Evolutionary conservation across 495 filamentous ascomycete genomes (phyloP).

Genomic region (Aspergillus funiculosus): DNA sequence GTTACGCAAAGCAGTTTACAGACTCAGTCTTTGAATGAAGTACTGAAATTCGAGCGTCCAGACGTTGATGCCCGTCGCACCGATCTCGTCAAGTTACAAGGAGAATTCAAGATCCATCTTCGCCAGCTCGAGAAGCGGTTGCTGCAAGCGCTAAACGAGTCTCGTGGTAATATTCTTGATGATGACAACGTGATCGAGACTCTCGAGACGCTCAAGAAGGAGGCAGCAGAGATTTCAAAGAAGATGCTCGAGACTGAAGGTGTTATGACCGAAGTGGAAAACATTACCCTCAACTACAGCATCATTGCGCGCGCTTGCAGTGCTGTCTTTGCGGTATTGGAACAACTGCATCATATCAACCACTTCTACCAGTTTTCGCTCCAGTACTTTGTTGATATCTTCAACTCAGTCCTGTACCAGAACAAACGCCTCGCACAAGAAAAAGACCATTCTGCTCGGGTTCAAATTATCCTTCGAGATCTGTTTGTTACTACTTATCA

Average conservation of each 20-base stretch:
- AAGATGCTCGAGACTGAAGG: conserved; percentile 97
- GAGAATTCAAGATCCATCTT: conserved; percentile 96
- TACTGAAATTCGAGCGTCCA: conserved; percentile 92
- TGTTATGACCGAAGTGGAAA: conserved; percentile 96
- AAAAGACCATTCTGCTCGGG: conserved; percentile 66
- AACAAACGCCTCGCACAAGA: conserved; percentile 69
- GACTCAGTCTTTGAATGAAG: conserved; percentile 94
- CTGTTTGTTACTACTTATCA: conserved; percentile 90
- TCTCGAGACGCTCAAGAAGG: conserved; percentile 94
- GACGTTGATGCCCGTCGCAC: conserved; percentile 96
- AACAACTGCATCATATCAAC: conserved; percentile 96
- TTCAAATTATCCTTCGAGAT: conserved; percentile 81
- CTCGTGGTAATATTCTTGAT: conserved; percentile 94
- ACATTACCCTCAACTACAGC: conserved; percentile 86
- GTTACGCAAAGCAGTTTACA: conserved; percentile 98
- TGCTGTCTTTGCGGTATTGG: conserved; percentile 91
- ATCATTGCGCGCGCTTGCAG: conserved; percentile 91
- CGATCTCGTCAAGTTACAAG: conserved; percentile 96
- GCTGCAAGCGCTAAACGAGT: conserved; percentile 93
- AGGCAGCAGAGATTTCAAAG: conserved; percentile 88
- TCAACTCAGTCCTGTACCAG: conserved; percentile 81
- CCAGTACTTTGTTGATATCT: conserved; percentile 96
- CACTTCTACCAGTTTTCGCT: conserved; percentile 99
- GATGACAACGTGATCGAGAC: conserved; percentile 98
- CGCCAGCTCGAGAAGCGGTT: conserved; percentile 93